Percentiles rank a stretch among this genome's conserved stretches.
Evolutionary conservation across 495 filamentous ascomycete genomes (phyloP).

Genomic region (Hyaloscypha variabilis): DNA sequence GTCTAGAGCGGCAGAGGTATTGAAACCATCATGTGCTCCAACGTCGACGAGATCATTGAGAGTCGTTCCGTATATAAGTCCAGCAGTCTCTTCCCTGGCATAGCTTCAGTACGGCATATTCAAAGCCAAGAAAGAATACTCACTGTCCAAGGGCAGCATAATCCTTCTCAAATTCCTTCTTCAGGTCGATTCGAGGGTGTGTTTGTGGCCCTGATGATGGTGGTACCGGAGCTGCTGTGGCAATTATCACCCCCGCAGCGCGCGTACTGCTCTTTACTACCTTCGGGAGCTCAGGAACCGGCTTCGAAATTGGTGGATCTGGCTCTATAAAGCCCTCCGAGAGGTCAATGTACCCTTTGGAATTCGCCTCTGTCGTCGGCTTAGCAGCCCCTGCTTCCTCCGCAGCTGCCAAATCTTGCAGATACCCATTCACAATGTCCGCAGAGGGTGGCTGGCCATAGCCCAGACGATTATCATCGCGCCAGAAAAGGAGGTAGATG

Average conservation of each 20-base stretch:
- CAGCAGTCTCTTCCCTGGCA: conserved; percentile 31
- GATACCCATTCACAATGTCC: not conserved
- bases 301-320: too few species aligned
- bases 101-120: not conserved
- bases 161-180: conserved; percentile 44
- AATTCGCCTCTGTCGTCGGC: not conserved
- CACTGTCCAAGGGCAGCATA: conserved; percentile 41
- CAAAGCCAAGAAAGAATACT: conserved; percentile 15
- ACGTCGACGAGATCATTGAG: conserved; percentile 38
- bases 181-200: not conserved
- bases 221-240: not conserved
- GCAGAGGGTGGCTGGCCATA: not conserved
- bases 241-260: not conserved
- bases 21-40: conserved; percentile 17
- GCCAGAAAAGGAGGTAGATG: conserved; percentile 6
- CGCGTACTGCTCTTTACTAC: not conserved
- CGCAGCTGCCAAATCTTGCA: not conserved
- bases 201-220: not conserved
- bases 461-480: not conserved
- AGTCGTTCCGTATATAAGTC: conserved; percentile 50
- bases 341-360: conserved; percentile 3
- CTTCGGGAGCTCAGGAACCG: not conserved
- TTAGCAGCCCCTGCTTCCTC: not conserved
- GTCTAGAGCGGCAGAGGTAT: conserved; percentile 33
- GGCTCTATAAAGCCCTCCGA: not conserved